Conservation (phyloP, 2,329 filamentous ascomycete species). For the Arthrobotrys megalospora region DNA sequence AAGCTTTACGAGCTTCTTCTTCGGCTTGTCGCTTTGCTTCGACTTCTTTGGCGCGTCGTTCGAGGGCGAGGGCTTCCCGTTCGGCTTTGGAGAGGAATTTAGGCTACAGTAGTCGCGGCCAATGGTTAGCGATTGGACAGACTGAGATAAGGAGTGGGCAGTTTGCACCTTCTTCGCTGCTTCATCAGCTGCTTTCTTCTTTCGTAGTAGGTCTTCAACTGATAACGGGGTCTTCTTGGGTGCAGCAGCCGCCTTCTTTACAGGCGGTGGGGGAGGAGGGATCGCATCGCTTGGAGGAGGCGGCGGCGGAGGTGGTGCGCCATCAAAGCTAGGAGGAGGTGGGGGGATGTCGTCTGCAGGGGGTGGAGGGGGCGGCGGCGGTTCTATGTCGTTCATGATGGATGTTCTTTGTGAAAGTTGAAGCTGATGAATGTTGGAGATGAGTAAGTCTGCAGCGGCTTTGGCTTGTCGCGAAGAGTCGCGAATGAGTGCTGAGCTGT, state of each 20-base stretch:
- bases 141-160: conserved; percentile 64
- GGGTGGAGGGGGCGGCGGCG: conserved; percentile 68
- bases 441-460: conserved; percentile 16
- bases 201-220: conserved; percentile 85
- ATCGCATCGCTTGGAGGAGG: conserved; percentile 64
- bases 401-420: conserved; percentile 60
- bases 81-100: conserved; percentile 89
- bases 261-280: conserved; percentile 66
- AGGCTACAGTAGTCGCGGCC: conserved; percentile 71
- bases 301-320: conserved; percentile 66
- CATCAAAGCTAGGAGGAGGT: conserved; percentile 69
- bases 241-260: conserved; percentile 67
- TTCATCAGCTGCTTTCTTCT: conserved; percentile 88
- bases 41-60: conserved; percentile 81
- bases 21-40: conserved; percentile 73
- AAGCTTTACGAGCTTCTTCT: conserved; percentile 63
- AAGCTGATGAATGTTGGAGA: conserved; percentile 37
- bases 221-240: conserved; percentile 74
- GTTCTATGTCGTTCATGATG: conserved; percentile 53
- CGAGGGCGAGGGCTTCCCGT: conserved; percentile 82
- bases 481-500: conserved; percentile 1
- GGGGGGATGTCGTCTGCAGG: conserved; percentile 66
- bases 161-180: conserved; percentile 79
- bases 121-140: conserved; percentile 49
- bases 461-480: conserved; percentile 29